These are phyloP conservation scores for Oryza australiensis DNA, from an alignment of 176 grass and related monocot species.

Conservation along the genomic window DNA sequence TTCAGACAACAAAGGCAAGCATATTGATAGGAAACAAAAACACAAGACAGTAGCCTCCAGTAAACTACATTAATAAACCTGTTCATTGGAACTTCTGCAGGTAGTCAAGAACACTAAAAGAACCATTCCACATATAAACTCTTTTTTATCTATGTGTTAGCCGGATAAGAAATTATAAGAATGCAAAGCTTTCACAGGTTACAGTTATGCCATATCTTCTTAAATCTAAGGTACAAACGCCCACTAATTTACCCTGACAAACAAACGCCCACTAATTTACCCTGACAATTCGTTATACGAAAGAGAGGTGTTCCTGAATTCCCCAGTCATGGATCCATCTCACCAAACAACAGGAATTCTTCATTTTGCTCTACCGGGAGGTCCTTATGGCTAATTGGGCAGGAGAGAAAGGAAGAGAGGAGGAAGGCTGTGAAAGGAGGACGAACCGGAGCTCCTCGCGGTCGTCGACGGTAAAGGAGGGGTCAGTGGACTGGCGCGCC, in stretches of 20 bases:
- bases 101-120: neutral
- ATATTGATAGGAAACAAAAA: neutral
- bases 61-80: neutral
- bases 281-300: neutral
- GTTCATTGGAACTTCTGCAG: neutral
- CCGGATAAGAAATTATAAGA: neutral
- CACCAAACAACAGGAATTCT: neutral
- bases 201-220: neutral
- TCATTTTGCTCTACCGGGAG: neutral
- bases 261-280: neutral
- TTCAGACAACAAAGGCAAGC: neutral
- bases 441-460: constrained; percentile 58
- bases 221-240: neutral
- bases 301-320: neutral
- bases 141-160: neutral
- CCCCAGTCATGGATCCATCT: constrained; percentile 3
- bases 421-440: neutral
- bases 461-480: constrained; percentile 54
- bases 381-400: neutral
- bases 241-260: neutral
- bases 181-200: neutral
- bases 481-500: constrained; percentile 55
- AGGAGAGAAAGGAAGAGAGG: neutral
- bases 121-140: neutral
- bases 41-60: neutral